These are phyloP conservation scores for Fragilaria radians DNA, from an alignment of 108 stramenopile species.

Conservation along the genomic window DNA sequence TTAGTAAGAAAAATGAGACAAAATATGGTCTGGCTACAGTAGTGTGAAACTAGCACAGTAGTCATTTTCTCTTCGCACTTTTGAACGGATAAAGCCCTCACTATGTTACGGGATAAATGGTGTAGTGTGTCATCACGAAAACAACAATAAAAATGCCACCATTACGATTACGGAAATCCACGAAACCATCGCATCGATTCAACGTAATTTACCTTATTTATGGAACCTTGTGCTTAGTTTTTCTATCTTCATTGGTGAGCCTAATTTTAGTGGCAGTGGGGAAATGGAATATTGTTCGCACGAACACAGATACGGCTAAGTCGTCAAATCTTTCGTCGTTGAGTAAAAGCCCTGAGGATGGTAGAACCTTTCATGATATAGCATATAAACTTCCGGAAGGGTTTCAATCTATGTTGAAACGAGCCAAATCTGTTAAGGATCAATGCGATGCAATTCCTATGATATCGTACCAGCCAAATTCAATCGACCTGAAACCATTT, in stretches of 20 bases:
- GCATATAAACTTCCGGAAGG: neutral
- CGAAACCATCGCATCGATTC: neutral
- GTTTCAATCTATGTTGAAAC: conserved; percentile 5
- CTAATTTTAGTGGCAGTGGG: too few species aligned
- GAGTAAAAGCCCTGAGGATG: neutral
- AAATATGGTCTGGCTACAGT: too few species aligned
- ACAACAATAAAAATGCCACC: neutral
- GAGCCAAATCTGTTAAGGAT: neutral
- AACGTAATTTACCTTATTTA: neutral
- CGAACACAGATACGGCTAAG: neutral
- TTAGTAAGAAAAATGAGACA: too few species aligned
- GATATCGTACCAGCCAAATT: neutral
- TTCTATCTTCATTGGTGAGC: too few species aligned
- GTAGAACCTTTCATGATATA: neutral
- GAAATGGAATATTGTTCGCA: too few species aligned
- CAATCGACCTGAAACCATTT: conserved; percentile 26
- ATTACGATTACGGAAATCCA: neutral
- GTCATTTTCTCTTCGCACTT: too few species aligned
- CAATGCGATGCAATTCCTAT: neutral
- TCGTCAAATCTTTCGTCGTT: neutral
- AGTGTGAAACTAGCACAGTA: too few species aligned
- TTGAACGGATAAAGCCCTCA: too few species aligned
- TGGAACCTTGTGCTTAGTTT: too few species aligned
- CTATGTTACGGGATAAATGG: too few species aligned
- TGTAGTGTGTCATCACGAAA: too few species aligned